Base-by-base conservation (phyloP, 2,329 filamentous ascomycete genomes). In the Penicillium palitans region DNA sequence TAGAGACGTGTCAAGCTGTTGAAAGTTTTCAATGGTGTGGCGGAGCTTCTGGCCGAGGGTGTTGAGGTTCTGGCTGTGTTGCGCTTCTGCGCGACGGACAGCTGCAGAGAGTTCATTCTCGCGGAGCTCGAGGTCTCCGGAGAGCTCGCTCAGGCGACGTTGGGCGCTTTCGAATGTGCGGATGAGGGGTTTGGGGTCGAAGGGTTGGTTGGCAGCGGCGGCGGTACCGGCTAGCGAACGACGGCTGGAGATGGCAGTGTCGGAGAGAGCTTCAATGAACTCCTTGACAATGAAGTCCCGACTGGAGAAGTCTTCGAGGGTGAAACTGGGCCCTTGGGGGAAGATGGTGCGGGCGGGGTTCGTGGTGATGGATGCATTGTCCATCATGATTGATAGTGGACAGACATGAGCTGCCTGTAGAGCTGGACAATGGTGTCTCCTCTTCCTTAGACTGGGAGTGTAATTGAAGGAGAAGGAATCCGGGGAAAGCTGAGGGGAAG, bases 231-330 rank as follows among this genome's bases (percentile, higher is more conserved):
- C 83, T 8, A 85, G 87, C 15, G 93, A 97, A 59, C 90, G 89
- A 54, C 95, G 90, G 70, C 88, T 90, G 24, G 83, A 81, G 37
- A 91, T 84, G 24, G 91, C 90, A 66, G 83, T 90, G 63, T 98
- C 93, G 51, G 93, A 95, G 58, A 99, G 87, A 52, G 88, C 86
- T 74, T 99, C 96, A 68, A 99, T 88, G 73, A 99, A 99, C 79
- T 99, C 95, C 71, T 96, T 92, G 65, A 98, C 93, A 63, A 98
- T 97, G 72, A 98, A 99, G 78, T 98, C 95, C 69, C 90, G 90
- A 73, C 83, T 90, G 57, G 90, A 90, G 76, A 93, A 91, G 78
- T 93, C 92, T 45, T 96, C 91, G 61, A 98, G 83, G 10, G 87
- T 91, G 79, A 97, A 97, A 74, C 84, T 89, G 60, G 91, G 90